Conservation (phyloP, 1,284 basidiomycete genomes). For the Chalciporus sp. region DNA sequence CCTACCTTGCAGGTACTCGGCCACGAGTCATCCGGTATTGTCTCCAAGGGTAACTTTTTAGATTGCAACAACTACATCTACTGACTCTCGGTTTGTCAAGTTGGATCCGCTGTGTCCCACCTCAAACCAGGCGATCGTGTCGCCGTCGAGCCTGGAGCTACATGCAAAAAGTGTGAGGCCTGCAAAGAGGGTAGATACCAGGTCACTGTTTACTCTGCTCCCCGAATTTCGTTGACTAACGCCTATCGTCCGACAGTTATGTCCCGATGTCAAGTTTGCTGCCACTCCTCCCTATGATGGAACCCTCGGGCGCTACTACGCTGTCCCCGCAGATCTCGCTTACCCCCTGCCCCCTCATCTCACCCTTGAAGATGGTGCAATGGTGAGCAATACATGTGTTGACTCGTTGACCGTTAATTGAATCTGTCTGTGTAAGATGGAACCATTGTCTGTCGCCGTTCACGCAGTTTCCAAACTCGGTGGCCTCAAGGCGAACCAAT, state of each 20-base stretch:
- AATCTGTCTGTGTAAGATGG: conserved; percentile 62
- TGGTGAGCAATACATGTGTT: conserved; percentile 49
- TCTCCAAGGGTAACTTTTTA: conserved; percentile 36
- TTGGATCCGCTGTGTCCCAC: conserved; percentile 33
- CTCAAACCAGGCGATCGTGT: conserved; percentile 86
- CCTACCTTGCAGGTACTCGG: conserved; percentile 47
- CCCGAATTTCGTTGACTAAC: conserved; percentile 1
- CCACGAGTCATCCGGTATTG: conserved; percentile 59
- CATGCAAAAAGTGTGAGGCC: conserved; percentile 69
- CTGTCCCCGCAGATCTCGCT: conserved; percentile 71
- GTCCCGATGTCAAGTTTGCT: conserved; percentile 80
- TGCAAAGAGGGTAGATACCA: conserved; percentile 85
- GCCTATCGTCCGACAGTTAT: conserved; percentile 49
- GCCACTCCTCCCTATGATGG: conserved; percentile 92
- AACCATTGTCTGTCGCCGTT: conserved; percentile 91
- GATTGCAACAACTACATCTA: not conserved
- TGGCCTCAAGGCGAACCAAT: conserved; percentile 70
- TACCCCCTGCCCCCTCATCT: conserved; percentile 76
- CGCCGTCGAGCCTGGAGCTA: conserved; percentile 82
- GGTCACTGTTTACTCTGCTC: conserved; percentile 41
- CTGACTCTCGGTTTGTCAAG: conserved; percentile 17
- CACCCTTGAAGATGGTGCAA: conserved; percentile 81
- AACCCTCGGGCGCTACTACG: conserved; percentile 83
- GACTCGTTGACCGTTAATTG: not conserved
- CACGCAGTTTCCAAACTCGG: conserved; percentile 86